Conservation (phyloP, 179 eudicot species). For the Silene coronaria region DNA sequence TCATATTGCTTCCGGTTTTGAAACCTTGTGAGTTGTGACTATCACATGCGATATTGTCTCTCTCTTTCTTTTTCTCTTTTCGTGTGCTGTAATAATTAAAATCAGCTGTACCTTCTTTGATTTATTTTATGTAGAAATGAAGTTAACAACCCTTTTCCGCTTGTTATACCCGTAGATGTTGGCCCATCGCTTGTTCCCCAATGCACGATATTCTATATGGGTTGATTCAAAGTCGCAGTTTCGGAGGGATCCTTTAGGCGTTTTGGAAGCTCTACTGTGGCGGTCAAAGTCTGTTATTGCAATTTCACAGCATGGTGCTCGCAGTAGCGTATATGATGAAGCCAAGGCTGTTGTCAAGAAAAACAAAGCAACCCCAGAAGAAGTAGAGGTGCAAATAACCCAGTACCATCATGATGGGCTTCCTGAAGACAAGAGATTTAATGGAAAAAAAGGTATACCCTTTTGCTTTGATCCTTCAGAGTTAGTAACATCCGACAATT, state of each 20-base stretch:
- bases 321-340: conserved; percentile 93
- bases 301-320: conserved; percentile 93
- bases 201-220: conserved; percentile 81
- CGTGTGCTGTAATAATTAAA: neutral
- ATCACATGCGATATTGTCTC: no score
- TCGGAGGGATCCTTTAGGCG: conserved; percentile 92
- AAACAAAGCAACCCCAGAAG: conserved; percentile 91
- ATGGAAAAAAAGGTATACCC: conserved; percentile 74
- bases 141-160: neutral
- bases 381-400: conserved; percentile 71
- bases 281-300: conserved; percentile 69
- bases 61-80: no score
- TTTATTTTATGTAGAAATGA: neutral
- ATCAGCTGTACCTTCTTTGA: neutral
- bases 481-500: neutral
- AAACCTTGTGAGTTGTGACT: no score
- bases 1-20: no score
- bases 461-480: neutral
- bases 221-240: conserved; percentile 97
- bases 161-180: conserved; percentile 54
- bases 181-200: conserved; percentile 87
- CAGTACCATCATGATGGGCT: conserved; percentile 83
- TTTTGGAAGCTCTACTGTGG: conserved; percentile 89
- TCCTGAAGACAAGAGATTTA: conserved; percentile 77
- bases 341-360: conserved; percentile 90